These are phyloP conservation scores for Colletotrichum shisoi DNA, from an alignment of 2,329 filamentous ascomycete species.

Conservation along the genomic window DNA sequence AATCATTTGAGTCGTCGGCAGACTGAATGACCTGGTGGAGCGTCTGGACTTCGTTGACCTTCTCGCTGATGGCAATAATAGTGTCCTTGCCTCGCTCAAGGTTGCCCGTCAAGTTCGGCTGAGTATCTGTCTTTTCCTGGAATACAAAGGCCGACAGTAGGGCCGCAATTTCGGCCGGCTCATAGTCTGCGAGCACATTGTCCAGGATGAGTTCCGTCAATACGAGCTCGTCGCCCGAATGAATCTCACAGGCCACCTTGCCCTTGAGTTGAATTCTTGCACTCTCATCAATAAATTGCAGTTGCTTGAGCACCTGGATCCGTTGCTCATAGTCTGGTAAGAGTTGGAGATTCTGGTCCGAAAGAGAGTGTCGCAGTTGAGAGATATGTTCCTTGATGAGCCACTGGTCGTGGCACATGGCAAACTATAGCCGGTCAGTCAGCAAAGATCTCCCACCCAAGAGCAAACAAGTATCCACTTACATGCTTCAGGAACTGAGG, in stretches of 20 bases:
- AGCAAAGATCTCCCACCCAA: slow-evolving; percentile 30
- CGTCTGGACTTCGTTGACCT: slow-evolving; percentile 89
- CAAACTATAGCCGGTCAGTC: slow-evolving; percentile 70
- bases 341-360: slow-evolving; percentile 94
- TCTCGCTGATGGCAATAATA: slow-evolving; percentile 89
- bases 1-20: slow-evolving; percentile 90
- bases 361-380: slow-evolving; percentile 85
- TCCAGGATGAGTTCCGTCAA: slow-evolving; percentile 95
- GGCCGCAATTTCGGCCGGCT: slow-evolving; percentile 95
- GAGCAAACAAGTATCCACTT: slow-evolving; percentile 52
- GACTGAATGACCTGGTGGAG: slow-evolving; percentile 91
- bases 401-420: slow-evolving; percentile 97
- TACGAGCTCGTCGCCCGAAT: slow-evolving; percentile 94
- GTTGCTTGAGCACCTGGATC: slow-evolving; percentile 87
- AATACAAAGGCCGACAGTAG: slow-evolving; percentile 95
- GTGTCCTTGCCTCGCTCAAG: slow-evolving; percentile 83
- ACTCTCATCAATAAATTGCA: slow-evolving; percentile 88
- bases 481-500: slow-evolving; percentile 86
- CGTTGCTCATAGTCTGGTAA: slow-evolving; percentile 97
- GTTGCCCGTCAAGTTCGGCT: slow-evolving; percentile 80
- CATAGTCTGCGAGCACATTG: slow-evolving; percentile 93
- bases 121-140: slow-evolving; percentile 89
- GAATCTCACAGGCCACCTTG: slow-evolving; percentile 97
- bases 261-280: slow-evolving; percentile 93
- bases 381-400: slow-evolving; percentile 92